These are phyloP conservation scores for Liquidambar formosana DNA, from an alignment of 164 flowering plant genomes.

Conservation along the genomic window DNA sequence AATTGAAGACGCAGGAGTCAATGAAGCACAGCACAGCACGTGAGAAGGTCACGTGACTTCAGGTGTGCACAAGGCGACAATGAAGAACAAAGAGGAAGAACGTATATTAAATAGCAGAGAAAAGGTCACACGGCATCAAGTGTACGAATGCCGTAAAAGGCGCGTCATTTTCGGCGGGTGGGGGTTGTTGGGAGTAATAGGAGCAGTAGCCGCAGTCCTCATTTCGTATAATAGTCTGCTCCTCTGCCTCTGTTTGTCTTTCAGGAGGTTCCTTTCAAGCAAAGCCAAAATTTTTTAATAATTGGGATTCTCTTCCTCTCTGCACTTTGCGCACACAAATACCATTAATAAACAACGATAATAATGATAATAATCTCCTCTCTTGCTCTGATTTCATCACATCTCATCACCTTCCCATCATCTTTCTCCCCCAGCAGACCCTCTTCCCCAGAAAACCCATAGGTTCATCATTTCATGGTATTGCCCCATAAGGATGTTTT, in stretches of 20 bases:
- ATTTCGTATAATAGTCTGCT: background rate
- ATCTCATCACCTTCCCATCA: constrained; percentile 43
- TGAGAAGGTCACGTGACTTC: no score
- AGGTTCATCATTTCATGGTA: no score
- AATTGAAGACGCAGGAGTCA: no score
- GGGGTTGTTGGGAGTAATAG: no score
- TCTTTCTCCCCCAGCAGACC: background rate
- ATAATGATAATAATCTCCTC: no score
- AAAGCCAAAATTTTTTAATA: constrained; percentile 16
- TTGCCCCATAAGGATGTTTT: no score
- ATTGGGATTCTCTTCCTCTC: background rate
- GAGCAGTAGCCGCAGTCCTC: no score
- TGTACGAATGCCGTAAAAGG: constrained; percentile 16
- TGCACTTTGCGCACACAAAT: background rate
- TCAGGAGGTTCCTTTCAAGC: constrained; percentile 36
- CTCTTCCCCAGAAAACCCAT: constrained; percentile 6
- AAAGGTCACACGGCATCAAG: constrained; percentile 6
- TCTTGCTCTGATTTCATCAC: constrained; percentile 4
- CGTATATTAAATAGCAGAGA: background rate
- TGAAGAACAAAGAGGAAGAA: background rate
- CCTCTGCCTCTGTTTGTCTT: background rate
- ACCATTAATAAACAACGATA: no score
- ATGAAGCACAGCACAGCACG: no score
- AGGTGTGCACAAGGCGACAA: no score
- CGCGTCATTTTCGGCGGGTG: constrained; percentile 15